Evolutionary conservation across 1,284 basidiomycete species (phyloP), one percentile per base, ranked within the genome.

Genomic region (Melampsora americana): DNA sequence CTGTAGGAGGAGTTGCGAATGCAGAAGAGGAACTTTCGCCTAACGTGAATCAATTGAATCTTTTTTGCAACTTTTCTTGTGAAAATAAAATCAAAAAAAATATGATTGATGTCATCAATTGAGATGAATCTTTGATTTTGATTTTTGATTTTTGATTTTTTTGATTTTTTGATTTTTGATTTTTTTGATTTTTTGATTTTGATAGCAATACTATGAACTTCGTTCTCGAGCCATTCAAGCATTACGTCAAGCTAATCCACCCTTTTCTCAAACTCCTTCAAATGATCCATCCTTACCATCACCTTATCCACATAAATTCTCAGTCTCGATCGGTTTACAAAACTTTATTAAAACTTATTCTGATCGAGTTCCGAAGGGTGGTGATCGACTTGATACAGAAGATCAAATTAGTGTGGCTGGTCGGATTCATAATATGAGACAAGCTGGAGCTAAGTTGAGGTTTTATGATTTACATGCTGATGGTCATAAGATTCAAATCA

Each of bases 251-350:
- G 66, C 74, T 32, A 76, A 76, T 39, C 74, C 74, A 20, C 74
- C 74, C 5, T 76, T 65, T 50, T 30, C 74, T 7, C 53, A 66
- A 12, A 87, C 91, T 83, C 91, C 92, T 65, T 90, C 91, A 83
- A 84, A 88, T 42, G 74, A 76, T 28, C 74, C 74, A 16, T 65
- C 59, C 11, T 53, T 76, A 5, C 93, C 93, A 5, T 92, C 95
- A 83, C 95, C 96, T 2, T 99, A 99, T 86, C 95, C 96, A 26
- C 96, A 99, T 89, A 99, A 99, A 88, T 99, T 99, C 86, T 84
- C 96, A 81, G 94, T 96, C 60, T 86, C 90, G 66, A 86, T 86
- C 79, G 92, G 91, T n/a, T 86, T 99, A 81, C 86, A 88, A 20
- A 82, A 85, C 16, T 99, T 90, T 84, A 89, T 98, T 82, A 83